Base-by-base conservation (phyloP, 495 filamentous ascomycete species). In the Aspergillus egyptiacus region DNA sequence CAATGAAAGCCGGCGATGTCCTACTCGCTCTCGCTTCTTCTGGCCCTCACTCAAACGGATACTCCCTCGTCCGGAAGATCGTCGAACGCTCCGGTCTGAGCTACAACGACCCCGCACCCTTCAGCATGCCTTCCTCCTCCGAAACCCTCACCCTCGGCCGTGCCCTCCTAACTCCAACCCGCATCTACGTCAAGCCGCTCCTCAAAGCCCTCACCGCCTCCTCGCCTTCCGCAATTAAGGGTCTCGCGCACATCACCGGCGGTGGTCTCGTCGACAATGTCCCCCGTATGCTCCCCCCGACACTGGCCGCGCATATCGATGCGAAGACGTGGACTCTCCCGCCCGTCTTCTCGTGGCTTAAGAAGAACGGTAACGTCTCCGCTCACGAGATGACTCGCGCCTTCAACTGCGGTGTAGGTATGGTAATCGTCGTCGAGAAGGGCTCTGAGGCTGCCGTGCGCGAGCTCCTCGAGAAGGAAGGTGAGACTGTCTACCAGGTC, bases 401-500 rank as follows among this genome's bases (percentile, higher is more conserved):
- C n/a, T 97, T 94, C 76, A 98, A 98, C 71, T 87, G 81, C 18
- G 93, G 93, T 44, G 64, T 98, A 18, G 93, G 93, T 38, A 95
- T 97, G 87, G 85, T 96, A 3, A 63, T 91, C 6, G 89, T 87
- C 6, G 89, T 95, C 0, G 73, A 72, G 15, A 65, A 69, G 53
- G 78, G 61, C 34, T 70, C 82, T 41, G 74, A 80, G 23, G 68
- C 68, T 39, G 78, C 80, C 2, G 67, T 75, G 19, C 54, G 53
- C 31, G 70, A 75, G 6, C 46, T 61, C 13, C 65, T 95, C 30
- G 65, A 76, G 60, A 67, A 62, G 15, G 69, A 75, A 23, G 93
- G 90, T 10, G 91, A 98, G 76, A 83, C 60, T 30, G 85, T 91
- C 13, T 86, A 79, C 54, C 68, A 62, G n/a, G 78, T 96, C 52